phyloP scores from a whole-genome alignment of 1,139 yeast species.

The Yamadazyma mexicana region DNA sequence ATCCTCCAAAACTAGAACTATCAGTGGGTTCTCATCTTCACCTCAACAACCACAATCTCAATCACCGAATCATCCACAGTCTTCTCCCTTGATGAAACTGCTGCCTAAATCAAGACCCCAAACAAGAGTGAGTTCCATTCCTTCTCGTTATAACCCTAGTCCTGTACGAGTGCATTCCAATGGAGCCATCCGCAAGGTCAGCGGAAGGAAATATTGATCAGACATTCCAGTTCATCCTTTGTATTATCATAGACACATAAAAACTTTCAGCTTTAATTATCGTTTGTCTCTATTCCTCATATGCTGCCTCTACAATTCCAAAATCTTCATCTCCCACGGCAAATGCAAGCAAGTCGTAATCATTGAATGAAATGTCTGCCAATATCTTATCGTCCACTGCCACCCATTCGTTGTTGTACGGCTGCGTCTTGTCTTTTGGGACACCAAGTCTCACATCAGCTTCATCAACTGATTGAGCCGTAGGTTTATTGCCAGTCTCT shows the following conservation, averaged over 20 bases:
- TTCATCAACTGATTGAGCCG: slow-evolving; percentile 12
- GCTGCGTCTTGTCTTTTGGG: slow-evolving; percentile 40
- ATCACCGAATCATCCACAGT: slow-evolving; percentile 7
- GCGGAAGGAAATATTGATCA: slow-evolving; percentile 20
- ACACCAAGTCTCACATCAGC: slow-evolving; percentile 37
- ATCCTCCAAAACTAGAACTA: slow-evolving; percentile 50
- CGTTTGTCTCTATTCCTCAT: slow-evolving; percentile 27
- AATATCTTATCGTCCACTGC: slow-evolving; percentile 29
- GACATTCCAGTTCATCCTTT: background rate
- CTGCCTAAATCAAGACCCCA: slow-evolving; percentile 35
- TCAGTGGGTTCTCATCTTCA: slow-evolving; percentile 48
- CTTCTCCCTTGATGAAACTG: slow-evolving; percentile 25
- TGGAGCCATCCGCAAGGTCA: slow-evolving; percentile 41
- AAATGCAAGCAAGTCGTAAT: slow-evolving; percentile 45
- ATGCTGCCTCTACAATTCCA: slow-evolving; percentile 41
- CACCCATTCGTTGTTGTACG: slow-evolving; percentile 43
- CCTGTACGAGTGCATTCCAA: slow-evolving; percentile 29
- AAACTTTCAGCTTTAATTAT: background rate
- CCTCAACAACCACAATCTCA: slow-evolving; percentile 22
- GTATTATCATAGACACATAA: too few relatives aligned
- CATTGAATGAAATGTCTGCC: slow-evolving; percentile 29
- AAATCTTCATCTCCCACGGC: slow-evolving; percentile 37
- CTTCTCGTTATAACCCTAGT: slow-evolving; percentile 17
- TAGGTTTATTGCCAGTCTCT: slow-evolving; percentile 4
- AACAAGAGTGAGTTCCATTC: slow-evolving; percentile 28